These are phyloP conservation scores for Neostapfia colusana DNA, from an alignment of 176 grass and related monocot genomes.

Conservation along the genomic window DNA sequence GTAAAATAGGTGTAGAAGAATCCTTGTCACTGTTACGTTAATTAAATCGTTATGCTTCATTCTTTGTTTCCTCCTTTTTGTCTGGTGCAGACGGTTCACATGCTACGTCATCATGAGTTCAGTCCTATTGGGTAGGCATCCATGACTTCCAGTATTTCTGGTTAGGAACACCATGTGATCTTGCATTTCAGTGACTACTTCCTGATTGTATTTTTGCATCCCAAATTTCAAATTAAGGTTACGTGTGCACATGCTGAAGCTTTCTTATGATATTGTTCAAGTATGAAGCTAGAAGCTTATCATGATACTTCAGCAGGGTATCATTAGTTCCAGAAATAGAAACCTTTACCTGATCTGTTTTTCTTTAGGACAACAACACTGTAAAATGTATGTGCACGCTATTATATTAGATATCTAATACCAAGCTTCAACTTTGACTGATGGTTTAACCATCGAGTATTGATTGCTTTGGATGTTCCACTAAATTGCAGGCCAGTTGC, in stretches of 20 bases:
- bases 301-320: conserved; percentile 5
- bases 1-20: conserved; percentile 39
- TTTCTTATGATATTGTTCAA: not conserved
- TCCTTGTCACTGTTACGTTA: not conserved
- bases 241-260: not conserved
- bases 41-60: not conserved
- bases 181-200: not conserved
- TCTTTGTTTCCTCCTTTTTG: conserved; percentile 9
- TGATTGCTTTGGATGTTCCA: conserved; percentile 4
- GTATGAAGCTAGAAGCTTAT: not conserved
- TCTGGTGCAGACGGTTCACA: conserved; percentile 37
- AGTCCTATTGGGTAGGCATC: conserved; percentile 47
- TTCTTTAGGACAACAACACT: not conserved
- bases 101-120: conserved; percentile 54
- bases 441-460: not conserved
- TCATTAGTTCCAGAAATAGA: not conserved
- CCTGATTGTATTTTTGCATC: not conserved
- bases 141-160: conserved; percentile 15
- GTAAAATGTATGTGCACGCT: not conserved
- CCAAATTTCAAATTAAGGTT: not conserved
- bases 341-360: conserved; percentile 4
- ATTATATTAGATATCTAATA: conserved; percentile 14
- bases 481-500: conserved; percentile 35
- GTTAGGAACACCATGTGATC: not conserved
- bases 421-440: not conserved